A percentile compares a stretch with the other conserved stretches of the same genome.
Conservation (phyloP, 139 green algal species). For the Monoraphidium neglectum region DNA sequence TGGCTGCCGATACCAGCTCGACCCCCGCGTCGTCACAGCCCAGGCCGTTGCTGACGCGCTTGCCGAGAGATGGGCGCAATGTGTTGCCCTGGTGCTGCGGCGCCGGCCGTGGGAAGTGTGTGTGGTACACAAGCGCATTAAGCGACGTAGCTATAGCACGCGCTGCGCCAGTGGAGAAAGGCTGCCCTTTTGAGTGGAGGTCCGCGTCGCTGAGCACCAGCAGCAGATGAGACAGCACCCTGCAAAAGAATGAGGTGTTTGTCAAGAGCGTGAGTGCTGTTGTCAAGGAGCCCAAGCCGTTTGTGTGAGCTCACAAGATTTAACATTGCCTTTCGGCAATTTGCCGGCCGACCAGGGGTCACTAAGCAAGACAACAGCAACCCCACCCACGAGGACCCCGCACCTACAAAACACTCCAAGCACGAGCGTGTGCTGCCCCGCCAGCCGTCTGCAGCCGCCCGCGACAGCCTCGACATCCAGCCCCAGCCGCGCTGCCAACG, state of each 20-base stretch:
- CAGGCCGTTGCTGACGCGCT: neutral
- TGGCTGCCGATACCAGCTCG: neutral
- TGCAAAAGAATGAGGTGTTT: conserved; percentile 14
- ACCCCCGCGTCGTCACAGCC: neutral
- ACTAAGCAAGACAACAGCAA: no score
- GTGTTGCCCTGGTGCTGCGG: neutral
- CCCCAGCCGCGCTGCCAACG: conserved; percentile 33
- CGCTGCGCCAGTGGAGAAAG: conserved; percentile 55
- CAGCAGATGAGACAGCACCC: conserved; percentile 70
- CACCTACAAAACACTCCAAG: neutral
- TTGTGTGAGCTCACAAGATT: no score
- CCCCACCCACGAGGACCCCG: no score
- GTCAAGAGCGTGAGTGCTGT: no score
- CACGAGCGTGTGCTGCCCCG: neutral
- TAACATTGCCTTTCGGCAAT: no score
- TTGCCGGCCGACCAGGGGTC: no score
- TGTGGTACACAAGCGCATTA: conserved; percentile 84
- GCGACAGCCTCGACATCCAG: conserved; percentile 43
- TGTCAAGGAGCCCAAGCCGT: no score
- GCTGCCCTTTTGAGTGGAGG: conserved; percentile 68
- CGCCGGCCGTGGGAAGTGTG: conserved; percentile 50
- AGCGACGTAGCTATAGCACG: conserved; percentile 72
- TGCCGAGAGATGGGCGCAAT: neutral
- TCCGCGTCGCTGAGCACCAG: conserved; percentile 87
- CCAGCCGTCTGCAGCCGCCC: neutral